Percentiles rank a stretch among this genome's conserved stretches.
Evolutionary conservation across 768 basidiomycete species (phyloP).

Genomic region (Phanerochaete sordida): DNA sequence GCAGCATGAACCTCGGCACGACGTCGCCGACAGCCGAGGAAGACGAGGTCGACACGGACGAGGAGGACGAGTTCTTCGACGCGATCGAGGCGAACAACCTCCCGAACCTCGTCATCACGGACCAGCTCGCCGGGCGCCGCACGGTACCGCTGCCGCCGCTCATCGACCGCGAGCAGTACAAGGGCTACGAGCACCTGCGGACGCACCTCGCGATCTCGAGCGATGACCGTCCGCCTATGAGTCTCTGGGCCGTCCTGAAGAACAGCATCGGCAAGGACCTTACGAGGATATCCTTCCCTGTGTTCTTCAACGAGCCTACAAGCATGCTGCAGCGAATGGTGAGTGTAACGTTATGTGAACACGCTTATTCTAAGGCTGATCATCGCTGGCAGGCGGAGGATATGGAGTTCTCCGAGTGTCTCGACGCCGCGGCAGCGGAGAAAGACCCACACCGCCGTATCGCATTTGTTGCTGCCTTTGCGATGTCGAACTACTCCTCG

Average conservation of each 20-base stretch:
- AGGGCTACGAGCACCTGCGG: constrained; percentile 67
- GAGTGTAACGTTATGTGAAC: constrained; percentile 15
- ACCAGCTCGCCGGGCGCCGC: constrained; percentile 51
- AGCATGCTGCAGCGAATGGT: constrained; percentile 97
- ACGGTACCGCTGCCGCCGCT: constrained; percentile 30
- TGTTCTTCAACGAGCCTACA: constrained; percentile 91
- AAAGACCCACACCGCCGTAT: constrained; percentile 75
- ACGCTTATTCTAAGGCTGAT: too few species aligned
- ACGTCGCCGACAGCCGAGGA: not conserved
- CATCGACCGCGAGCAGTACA: constrained; percentile 47
- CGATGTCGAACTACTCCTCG: constrained; percentile 96
- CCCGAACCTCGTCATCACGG: constrained; percentile 70
- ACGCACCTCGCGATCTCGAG: constrained; percentile 53
- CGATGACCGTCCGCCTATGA: constrained; percentile 85
- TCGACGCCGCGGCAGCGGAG: constrained; percentile 82
- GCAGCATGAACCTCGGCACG: constrained; percentile 8
- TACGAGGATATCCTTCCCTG: constrained; percentile 93
- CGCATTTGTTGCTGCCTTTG: constrained; percentile 93
- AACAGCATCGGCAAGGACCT: constrained; percentile 94
- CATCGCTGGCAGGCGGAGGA: constrained; percentile 66
- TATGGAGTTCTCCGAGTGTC: constrained; percentile 94
- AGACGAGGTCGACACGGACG: constrained; percentile 50
- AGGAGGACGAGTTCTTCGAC: constrained; percentile 97
- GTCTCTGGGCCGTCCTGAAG: constrained; percentile 94
- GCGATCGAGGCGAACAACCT: constrained; percentile 84